These are phyloP conservation scores for Teratosphaeria nubilosa DNA, from an alignment of 2,329 filamentous ascomycete genomes.

Conservation along the genomic window DNA sequence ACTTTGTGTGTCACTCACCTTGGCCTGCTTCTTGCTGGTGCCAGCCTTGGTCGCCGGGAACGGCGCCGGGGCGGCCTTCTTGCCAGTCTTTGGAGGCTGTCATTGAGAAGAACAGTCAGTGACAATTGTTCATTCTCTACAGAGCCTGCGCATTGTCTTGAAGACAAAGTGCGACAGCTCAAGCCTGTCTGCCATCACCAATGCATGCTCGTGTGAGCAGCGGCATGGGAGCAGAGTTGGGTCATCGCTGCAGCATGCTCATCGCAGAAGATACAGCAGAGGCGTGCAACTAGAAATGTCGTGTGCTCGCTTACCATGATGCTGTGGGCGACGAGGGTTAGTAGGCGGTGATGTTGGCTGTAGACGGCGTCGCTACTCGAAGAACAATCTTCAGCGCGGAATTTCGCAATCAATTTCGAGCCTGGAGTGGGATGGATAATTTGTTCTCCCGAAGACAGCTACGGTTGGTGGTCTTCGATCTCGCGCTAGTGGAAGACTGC, in stretches of 20 bases:
- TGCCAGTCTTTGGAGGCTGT: slow-evolving; percentile 94
- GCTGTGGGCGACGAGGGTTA: neutral
- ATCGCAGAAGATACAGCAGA: slow-evolving; percentile 7
- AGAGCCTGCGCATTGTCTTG: slow-evolving; percentile 56
- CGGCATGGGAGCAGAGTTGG: slow-evolving; percentile 9
- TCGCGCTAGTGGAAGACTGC: neutral
- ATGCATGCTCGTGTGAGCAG: slow-evolving; percentile 1
- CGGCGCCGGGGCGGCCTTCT: slow-evolving; percentile 95
- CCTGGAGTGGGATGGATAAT: neutral
- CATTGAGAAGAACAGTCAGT: slow-evolving; percentile 99
- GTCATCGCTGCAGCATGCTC: slow-evolving; percentile 12
- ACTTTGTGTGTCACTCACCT: slow-evolving; percentile 56
- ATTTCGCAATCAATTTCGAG: neutral
- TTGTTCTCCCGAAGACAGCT: neutral
- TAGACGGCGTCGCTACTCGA: slow-evolving; percentile 7
- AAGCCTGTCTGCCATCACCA: slow-evolving; percentile 34
- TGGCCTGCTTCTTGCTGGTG: slow-evolving; percentile 80
- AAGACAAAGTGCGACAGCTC: slow-evolving; percentile 42
- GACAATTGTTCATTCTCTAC: slow-evolving; percentile 79
- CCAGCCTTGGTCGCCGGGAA: slow-evolving; percentile 90
- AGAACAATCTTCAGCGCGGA: slow-evolving; percentile 1
- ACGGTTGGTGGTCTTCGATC: neutral
- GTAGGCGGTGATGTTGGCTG: neutral
- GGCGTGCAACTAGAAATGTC: slow-evolving; percentile 8
- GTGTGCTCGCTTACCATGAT: slow-evolving; percentile 13